phyloP scores from a whole-genome alignment of 305 asterid species.

The Fraxinus latifolia region DNA sequence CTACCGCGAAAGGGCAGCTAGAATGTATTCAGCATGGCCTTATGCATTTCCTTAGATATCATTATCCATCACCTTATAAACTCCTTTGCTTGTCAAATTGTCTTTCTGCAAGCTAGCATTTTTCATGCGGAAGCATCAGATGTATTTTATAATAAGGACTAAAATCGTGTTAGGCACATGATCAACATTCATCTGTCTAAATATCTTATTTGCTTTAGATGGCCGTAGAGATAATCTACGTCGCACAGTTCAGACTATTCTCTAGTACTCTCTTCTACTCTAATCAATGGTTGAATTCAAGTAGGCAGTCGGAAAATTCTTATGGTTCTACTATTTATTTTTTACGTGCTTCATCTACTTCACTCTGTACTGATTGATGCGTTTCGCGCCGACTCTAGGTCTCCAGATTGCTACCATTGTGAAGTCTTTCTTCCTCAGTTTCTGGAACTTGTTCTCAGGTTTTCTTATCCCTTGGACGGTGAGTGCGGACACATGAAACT shows the following conservation, averaged over 20 bases:
- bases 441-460: background rate
- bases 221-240: constrained; percentile 42
- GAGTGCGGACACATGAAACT: background rate
- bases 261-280: constrained; percentile 33
- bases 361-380: background rate
- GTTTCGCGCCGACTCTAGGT: background rate
- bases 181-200: background rate
- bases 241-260: constrained; percentile 31
- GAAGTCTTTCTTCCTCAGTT: background rate
- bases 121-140: background rate
- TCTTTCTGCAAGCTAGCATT: background rate
- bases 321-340: background rate
- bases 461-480: background rate
- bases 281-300: constrained; percentile 47
- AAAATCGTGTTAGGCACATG: background rate
- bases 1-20: constrained; percentile 45
- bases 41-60: constrained; percentile 47
- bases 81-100: background rate
- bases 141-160: background rate
- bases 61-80: background rate
- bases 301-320: background rate
- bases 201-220: constrained; percentile 30
- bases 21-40: constrained; percentile 43
- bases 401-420: background rate
- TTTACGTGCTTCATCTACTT: background rate